Base-by-base conservation (phyloP, 2,329 filamentous ascomycete genomes). In the Botrytis aclada region DNA sequence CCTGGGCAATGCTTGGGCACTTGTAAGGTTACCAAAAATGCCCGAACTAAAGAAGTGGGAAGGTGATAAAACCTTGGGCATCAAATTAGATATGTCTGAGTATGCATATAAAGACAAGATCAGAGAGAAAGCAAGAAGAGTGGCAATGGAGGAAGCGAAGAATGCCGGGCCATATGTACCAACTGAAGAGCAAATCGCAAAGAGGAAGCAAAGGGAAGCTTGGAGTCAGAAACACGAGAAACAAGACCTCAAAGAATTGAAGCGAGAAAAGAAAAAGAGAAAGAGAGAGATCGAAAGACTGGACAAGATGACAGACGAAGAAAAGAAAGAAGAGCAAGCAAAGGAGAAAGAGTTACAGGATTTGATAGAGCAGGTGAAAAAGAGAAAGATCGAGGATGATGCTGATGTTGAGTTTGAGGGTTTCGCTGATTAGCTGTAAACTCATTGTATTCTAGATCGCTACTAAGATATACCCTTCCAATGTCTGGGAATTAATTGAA, bases 21-120 rank as follows among this genome's bases (percentile, higher is more conserved):
- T 99, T 0, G 85, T 98, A 3, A 90, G 90, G 69, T 86, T 98
- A 76, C 96, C 96, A 6, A 94, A 92, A 80, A 99, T 99, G 96
- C 95, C 96, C 0, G 96, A 99, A 82, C 84, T 93, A 70, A 92
- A 90, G 78, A 88, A 85, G 0, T 95, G 92, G 85, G 87, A 89
- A 20, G 91, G 91, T 7, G 91, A 93, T 80, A 86, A 87, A 75
- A 87, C 84, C 34, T 83, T 92, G 0, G 89, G 89, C 2, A 82
- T 91, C 3, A 86, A 87, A 2, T 83, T 94, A 18, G 88, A 94
- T 80, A 90, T 92, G 86, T 86, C 90, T 61, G 84, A 82, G 2
- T 94, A 89, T 78, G 84, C 88, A 0, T 95, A 94, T 83, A 90
- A 89, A 78, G 92, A 95, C 77, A 92, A 91, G 80, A 83, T 85